Evolutionary conservation across 805 yeast genomes (phyloP).

Genomic region (Saccharomycopsis babjevae): DNA sequence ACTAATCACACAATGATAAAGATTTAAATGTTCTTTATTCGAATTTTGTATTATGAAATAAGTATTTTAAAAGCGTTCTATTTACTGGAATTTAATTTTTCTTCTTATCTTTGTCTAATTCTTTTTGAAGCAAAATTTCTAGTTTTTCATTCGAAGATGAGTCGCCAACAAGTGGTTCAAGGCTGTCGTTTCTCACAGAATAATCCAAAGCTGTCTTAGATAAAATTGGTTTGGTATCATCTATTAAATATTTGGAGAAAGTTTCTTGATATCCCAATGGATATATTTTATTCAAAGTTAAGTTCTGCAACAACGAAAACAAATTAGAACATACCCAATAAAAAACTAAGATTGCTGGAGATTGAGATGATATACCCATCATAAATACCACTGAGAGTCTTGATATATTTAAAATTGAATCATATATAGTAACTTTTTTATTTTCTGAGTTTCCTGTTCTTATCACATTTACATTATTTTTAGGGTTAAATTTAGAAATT

Average conservation of each 20-base stretch:
- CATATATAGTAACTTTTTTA: constrained; percentile 41
- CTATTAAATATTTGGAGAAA: not conserved
- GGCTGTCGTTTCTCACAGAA: not conserved
- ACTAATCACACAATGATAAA: too few relatives aligned
- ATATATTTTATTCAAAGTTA: constrained; percentile 31
- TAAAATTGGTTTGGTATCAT: not conserved
- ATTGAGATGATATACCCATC: constrained; percentile 78
- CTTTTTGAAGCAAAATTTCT: not conserved
- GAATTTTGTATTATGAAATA: not conserved
- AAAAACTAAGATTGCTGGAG: constrained; percentile 71
- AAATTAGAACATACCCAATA: constrained; percentile 86
- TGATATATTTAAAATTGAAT: constrained; percentile 58
- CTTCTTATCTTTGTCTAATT: not conserved
- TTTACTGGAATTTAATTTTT: not conserved
- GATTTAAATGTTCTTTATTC: too few relatives aligned
- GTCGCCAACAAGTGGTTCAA: not conserved
- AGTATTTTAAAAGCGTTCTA: too few relatives aligned
- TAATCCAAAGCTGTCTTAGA: not conserved
- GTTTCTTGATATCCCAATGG: not conserved
- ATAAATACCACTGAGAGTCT: constrained; percentile 68
- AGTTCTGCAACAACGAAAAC: constrained; percentile 68
- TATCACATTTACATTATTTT: constrained; percentile 11
- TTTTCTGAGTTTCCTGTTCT: constrained; percentile 8
- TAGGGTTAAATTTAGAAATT: constrained; percentile 23
- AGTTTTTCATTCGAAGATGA: not conserved